Evolutionary conservation across 148 eudicot genomes (phyloP).

Genomic region (Nepenthes gracilis): DNA sequence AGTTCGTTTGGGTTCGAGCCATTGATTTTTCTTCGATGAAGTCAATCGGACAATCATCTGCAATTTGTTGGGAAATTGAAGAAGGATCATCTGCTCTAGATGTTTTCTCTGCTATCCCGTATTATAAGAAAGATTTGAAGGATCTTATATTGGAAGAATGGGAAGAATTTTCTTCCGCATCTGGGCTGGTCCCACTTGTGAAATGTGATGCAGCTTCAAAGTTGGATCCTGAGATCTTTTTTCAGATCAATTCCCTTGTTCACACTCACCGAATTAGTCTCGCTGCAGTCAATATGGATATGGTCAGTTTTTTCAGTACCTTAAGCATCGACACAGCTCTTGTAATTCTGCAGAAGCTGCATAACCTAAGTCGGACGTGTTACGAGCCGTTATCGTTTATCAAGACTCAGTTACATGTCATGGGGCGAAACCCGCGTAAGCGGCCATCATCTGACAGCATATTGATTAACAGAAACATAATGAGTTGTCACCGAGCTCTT

Average conservation of each 20-base stretch:
- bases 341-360: conserved; percentile 57
- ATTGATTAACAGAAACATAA: conserved; percentile 39
- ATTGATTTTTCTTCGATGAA: conserved; percentile 59
- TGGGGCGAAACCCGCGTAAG: conserved; percentile 22
- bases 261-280: conserved; percentile 79
- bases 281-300: conserved; percentile 49
- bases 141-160: conserved; percentile 35
- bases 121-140: conserved; percentile 33
- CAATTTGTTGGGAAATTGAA: conserved; percentile 63
- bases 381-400: conserved; percentile 72
- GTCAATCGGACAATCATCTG: conserved; percentile 66
- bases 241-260: conserved; percentile 82
- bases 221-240: conserved; percentile 63
- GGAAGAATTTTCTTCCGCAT: conserved; percentile 31
- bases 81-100: conserved; percentile 30
- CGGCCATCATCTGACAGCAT: conserved; percentile 32
- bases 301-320: conserved; percentile 44
- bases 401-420: conserved; percentile 20
- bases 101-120: conserved; percentile 34
- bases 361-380: conserved; percentile 50
- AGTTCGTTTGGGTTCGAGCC: conserved; percentile 77
- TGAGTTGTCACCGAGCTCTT: conserved; percentile 82
- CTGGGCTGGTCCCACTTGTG: conserved; percentile 73
- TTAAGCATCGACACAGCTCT: conserved; percentile 38
- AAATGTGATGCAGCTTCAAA: conserved; percentile 24